Evolutionary conservation across 1,139 yeast species (phyloP).

Genomic region (Lodderomyces margitis): DNA sequence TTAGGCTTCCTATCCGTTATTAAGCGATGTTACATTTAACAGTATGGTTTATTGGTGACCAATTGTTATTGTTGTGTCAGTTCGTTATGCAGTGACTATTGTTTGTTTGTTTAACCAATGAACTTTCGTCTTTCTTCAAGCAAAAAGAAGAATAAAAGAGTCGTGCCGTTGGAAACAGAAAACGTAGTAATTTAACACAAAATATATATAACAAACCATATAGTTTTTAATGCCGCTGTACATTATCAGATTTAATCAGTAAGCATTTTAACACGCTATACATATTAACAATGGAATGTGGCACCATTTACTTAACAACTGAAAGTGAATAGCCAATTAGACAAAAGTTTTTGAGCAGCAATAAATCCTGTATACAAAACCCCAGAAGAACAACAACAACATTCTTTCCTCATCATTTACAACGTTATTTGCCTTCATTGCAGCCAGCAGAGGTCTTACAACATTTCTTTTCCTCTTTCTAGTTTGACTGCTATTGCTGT

Average conservation of each 20-base stretch:
- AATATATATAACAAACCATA: neutral
- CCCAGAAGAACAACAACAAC: too few species aligned
- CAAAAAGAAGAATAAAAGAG: neutral
- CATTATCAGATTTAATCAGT: slow-evolving; percentile 2
- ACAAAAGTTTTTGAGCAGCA: neutral
- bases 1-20: neutral
- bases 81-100: too few species aligned
- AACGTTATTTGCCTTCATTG: too few species aligned
- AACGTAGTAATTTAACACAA: neutral
- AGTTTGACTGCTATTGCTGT: too few species aligned
- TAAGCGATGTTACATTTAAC: neutral
- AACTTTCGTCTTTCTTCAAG: too few species aligned
- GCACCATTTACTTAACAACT: too few species aligned
- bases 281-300: neutral
- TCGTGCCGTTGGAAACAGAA: neutral
- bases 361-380: neutral
- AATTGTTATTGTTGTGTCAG: neutral
- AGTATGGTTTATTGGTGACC: neutral
- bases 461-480: too few species aligned
- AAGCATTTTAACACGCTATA: neutral
- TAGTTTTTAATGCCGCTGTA: neutral
- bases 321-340: neutral
- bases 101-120: too few species aligned
- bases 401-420: too few species aligned
- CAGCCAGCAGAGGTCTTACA: too few species aligned